Evolutionary conservation across 2,329 filamentous ascomycete genomes (phyloP).

Genomic region (Exophiala phaeomuriformis): DNA sequence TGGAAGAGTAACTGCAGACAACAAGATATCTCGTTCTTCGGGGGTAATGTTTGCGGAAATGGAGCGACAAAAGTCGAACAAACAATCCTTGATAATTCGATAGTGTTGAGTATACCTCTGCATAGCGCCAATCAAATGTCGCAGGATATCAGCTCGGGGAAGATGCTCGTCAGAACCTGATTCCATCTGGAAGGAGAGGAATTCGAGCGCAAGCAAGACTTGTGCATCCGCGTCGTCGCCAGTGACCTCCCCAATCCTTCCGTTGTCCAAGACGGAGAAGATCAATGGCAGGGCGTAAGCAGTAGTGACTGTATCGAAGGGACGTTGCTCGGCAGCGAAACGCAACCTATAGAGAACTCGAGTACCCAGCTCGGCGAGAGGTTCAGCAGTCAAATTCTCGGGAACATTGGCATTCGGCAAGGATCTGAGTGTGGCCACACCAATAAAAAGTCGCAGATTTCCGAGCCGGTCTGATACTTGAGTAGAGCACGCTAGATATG

Average conservation of each 20-base stretch:
- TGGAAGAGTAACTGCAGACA: constrained; percentile 69
- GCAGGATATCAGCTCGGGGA: constrained; percentile 66
- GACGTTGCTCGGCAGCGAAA: constrained; percentile 86
- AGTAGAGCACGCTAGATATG: constrained; percentile 73
- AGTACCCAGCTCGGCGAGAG: constrained; percentile 75
- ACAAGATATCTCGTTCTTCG: constrained; percentile 67
- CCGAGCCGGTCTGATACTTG: constrained; percentile 69
- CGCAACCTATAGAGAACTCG: constrained; percentile 83
- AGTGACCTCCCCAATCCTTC: constrained; percentile 61
- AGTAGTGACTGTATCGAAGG: constrained; percentile 79
- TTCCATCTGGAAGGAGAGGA: constrained; percentile 80
- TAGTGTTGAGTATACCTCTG: constrained; percentile 87
- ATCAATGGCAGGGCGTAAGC: constrained; percentile 81
- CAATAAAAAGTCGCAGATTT: constrained; percentile 70
- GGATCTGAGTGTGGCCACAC: constrained; percentile 75
- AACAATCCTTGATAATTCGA: constrained; percentile 86
- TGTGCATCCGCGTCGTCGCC: constrained; percentile 82
- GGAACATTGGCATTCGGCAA: constrained; percentile 67
- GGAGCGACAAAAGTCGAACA: constrained; percentile 76
- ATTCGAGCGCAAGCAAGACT: constrained; percentile 78
- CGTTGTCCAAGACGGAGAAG: constrained; percentile 68
- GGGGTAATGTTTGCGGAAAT: constrained; percentile 71
- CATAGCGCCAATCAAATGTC: constrained; percentile 70
- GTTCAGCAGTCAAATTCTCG: constrained; percentile 65
- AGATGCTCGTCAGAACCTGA: constrained; percentile 67